Conservation (phyloP, 2,329 filamentous ascomycete genomes). For the Scedosporium aurantiacum region DNA sequence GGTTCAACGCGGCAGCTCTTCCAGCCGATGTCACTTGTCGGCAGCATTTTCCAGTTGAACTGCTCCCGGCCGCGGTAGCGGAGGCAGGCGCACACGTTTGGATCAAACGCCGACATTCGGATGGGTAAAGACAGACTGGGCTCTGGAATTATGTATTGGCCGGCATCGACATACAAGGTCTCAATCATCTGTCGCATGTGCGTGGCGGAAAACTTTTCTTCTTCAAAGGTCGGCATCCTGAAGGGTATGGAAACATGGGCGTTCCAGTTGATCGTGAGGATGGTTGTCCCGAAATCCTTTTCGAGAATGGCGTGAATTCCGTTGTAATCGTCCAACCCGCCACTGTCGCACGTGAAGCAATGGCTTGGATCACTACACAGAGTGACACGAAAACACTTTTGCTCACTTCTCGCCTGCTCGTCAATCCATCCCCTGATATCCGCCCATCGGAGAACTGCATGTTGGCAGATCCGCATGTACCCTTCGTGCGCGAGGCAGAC, state of each 20-base stretch:
- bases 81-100: conserved; percentile 7
- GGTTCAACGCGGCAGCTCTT: neutral
- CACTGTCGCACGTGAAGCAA: neutral
- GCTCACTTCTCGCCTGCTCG: neutral
- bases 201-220: neutral
- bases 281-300: neutral
- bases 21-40: neutral
- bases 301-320: neutral
- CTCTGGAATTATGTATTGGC: neutral
- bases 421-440: conserved; percentile 1
- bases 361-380: neutral
- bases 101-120: conserved; percentile 3
- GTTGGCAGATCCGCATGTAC: conserved; percentile 3
- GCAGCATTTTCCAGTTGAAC: conserved; percentile 1
- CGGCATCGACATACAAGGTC: neutral
- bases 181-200: neutral
- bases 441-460: neutral
- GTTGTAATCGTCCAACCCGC: neutral
- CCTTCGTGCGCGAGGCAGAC: conserved; percentile 6
- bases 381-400: neutral
- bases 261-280: conserved; percentile 10
- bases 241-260: neutral
- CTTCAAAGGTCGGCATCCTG: neutral
- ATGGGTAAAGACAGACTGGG: neutral
- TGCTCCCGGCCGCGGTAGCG: neutral